Percentiles rank a stretch among this genome's conserved stretches.
Evolutionary conservation across 345 rosid species (phyloP).

Genomic region (Angophora floribunda): DNA sequence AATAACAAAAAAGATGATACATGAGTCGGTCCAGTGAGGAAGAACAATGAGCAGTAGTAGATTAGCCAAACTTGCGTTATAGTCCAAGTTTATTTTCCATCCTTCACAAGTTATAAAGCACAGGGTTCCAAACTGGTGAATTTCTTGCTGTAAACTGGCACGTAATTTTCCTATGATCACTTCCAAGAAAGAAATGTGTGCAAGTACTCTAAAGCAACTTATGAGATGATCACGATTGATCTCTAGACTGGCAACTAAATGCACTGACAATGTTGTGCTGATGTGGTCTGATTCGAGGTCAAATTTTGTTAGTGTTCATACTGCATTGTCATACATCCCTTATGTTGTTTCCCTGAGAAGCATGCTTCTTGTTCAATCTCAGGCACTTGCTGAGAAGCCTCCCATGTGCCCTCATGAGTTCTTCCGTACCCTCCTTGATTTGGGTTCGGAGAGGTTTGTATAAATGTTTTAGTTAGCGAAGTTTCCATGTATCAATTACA

Average conservation of each 20-base stretch:
- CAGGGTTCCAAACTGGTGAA: not conserved
- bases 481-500: not conserved
- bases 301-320: not conserved
- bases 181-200: not conserved
- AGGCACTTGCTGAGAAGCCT: constrained; percentile 88
- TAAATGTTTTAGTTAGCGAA: not conserved
- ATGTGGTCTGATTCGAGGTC: not conserved
- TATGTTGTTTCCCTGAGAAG: not conserved
- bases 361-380: not conserved
- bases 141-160: not conserved
- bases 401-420: constrained; percentile 69
- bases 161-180: not conserved
- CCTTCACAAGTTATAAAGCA: not conserved
- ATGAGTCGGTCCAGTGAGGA: not conserved
- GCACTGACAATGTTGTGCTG: not conserved
- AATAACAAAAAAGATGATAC: not conserved
- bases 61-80: not conserved
- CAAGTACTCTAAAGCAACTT: not conserved
- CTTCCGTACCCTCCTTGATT: constrained; percentile 75
- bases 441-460: constrained; percentile 41
- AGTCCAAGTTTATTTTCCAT: not conserved
- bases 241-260: not conserved
- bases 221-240: not conserved
- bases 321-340: not conserved
- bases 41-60: not conserved